phyloP scores from a whole-genome alignment of 345 rosid species.

The Aquilaria sinensis region DNA sequence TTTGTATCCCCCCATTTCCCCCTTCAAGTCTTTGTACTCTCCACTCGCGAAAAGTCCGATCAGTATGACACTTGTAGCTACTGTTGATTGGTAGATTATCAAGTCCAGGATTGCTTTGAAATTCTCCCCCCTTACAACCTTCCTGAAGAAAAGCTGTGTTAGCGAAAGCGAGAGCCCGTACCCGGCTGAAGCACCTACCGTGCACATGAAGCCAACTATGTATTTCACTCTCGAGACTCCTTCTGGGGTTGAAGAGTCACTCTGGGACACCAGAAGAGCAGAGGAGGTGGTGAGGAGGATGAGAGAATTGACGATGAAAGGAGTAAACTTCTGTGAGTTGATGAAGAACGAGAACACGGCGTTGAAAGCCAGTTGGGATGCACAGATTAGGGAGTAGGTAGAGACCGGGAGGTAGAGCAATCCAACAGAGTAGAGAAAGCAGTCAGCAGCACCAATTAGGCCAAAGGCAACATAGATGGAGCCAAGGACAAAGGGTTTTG shows the following conservation, averaged over 20 bases:
- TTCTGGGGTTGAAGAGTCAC: slow-evolving; percentile 5
- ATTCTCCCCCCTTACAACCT: slow-evolving; percentile 29
- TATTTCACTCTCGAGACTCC: slow-evolving; percentile 20
- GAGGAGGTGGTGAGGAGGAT: slow-evolving; percentile 48
- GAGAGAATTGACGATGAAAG: slow-evolving; percentile 32
- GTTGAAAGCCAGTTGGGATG: slow-evolving; percentile 47
- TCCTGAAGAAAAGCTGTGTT: slow-evolving; percentile 32
- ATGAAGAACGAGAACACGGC: slow-evolving; percentile 45
- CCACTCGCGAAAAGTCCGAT: slow-evolving; percentile 51
- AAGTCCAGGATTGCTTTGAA: slow-evolving; percentile 32
- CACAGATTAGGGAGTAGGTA: slow-evolving; percentile 34
- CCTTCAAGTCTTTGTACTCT: slow-evolving; percentile 36
- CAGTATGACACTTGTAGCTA: slow-evolving; percentile 26
- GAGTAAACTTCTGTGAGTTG: slow-evolving; percentile 40
- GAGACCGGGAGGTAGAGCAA: slow-evolving; percentile 33
- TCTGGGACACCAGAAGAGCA: slow-evolving; percentile 29
- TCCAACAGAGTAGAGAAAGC: slow-evolving; percentile 20
- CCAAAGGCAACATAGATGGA: slow-evolving; percentile 31
- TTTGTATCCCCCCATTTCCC: slow-evolving; percentile 40
- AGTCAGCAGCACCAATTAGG: slow-evolving; percentile 21
- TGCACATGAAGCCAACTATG: slow-evolving; percentile 37
- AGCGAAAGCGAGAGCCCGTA: slow-evolving; percentile 34
- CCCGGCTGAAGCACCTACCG: slow-evolving; percentile 38
- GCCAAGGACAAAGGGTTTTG: neutral
- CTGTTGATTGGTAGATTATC: slow-evolving; percentile 31